Percentiles rank a stretch among this genome's conserved stretches.
Evolutionary conservation across 2,329 filamentous ascomycete species (phyloP).

Genomic region (Arthrobotrys megalospora): DNA sequence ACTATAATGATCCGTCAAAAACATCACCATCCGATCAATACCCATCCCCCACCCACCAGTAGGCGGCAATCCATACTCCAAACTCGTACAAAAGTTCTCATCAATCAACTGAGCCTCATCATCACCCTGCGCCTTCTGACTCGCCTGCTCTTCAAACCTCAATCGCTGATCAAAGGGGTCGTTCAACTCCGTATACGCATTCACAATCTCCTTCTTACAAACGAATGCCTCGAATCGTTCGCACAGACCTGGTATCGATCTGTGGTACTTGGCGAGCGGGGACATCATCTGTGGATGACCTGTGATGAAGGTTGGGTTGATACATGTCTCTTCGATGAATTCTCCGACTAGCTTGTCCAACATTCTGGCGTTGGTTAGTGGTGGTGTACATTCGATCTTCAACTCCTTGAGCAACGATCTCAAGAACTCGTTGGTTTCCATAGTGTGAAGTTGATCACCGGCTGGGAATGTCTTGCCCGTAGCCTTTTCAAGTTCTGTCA

Average conservation of each 20-base stretch:
- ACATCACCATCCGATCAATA: constrained; percentile 94
- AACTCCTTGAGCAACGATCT: constrained; percentile 87
- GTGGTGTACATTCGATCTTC: constrained; percentile 89
- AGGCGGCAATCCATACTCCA: constrained; percentile 92
- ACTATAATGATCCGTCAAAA: constrained; percentile 93
- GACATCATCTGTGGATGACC: constrained; percentile 93
- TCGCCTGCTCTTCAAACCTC: constrained; percentile 93
- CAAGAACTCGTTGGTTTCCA: constrained; percentile 90
- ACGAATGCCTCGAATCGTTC: constrained; percentile 99
- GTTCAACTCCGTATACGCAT: constrained; percentile 98
- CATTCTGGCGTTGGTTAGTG: constrained; percentile 94
- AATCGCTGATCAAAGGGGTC: constrained; percentile 94
- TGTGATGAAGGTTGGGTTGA: constrained; percentile 92
- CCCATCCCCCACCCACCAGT: constrained; percentile 98
- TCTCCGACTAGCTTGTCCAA: constrained; percentile 94
- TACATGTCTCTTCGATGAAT: constrained; percentile 92
- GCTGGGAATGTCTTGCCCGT: constrained; percentile 95
- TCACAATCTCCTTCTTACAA: constrained; percentile 96
- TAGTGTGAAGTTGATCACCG: constrained; percentile 88
- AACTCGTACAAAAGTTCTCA: constrained; percentile 90
- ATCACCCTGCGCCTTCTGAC: constrained; percentile 95
- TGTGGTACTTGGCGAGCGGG: constrained; percentile 95
- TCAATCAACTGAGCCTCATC: constrained; percentile 97
- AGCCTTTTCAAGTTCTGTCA: constrained; percentile 88
- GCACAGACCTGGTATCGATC: constrained; percentile 83